Conservation (phyloP, 805 yeast species). For the Kodamaea leandrae region DNA sequence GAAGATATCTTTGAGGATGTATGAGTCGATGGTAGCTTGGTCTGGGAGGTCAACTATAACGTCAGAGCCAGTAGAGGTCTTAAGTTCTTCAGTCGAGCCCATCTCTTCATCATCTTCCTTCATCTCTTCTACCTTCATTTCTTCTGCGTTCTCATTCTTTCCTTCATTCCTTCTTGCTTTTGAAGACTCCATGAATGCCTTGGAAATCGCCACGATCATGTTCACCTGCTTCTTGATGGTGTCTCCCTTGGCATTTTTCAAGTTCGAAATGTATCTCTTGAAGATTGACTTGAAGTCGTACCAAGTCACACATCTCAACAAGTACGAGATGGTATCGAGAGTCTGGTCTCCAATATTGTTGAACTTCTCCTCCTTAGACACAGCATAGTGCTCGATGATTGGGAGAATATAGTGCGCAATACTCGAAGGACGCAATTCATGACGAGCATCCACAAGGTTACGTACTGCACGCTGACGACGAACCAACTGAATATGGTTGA, state of each 20-base stretch:
- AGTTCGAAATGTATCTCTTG: conserved; percentile 58
- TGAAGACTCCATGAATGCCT: conserved; percentile 43
- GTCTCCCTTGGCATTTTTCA: conserved; percentile 35
- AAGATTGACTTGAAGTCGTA: conserved; percentile 76
- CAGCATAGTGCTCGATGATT: conserved; percentile 76
- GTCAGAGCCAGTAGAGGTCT: conserved; percentile 11
- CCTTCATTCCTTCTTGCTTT: conserved; percentile 15
- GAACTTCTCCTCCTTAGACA: conserved; percentile 52
- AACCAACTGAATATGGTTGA: conserved; percentile 79
- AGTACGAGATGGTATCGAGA: conserved; percentile 54
- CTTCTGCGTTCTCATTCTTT: conserved; percentile 2
- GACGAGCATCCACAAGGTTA: conserved; percentile 51
- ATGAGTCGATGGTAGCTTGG: conserved; percentile 25
- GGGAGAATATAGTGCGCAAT: conserved; percentile 83
- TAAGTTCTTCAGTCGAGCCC: background rate
- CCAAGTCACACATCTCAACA: conserved; percentile 65
- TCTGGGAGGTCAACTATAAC: conserved; percentile 27
- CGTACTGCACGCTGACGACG: conserved; percentile 83
- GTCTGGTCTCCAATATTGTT: conserved; percentile 68
- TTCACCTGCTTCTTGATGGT: conserved; percentile 56
- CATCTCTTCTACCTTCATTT: background rate
- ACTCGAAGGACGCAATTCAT: conserved; percentile 49
- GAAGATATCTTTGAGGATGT: conserved; percentile 55
- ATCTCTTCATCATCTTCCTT: background rate
- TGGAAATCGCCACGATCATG: conserved; percentile 56